Evolutionary conservation across 2,329 filamentous ascomycete species (phyloP), one percentile per base, ranked within the genome.

Genomic region (Xylariaceae sp.): DNA sequence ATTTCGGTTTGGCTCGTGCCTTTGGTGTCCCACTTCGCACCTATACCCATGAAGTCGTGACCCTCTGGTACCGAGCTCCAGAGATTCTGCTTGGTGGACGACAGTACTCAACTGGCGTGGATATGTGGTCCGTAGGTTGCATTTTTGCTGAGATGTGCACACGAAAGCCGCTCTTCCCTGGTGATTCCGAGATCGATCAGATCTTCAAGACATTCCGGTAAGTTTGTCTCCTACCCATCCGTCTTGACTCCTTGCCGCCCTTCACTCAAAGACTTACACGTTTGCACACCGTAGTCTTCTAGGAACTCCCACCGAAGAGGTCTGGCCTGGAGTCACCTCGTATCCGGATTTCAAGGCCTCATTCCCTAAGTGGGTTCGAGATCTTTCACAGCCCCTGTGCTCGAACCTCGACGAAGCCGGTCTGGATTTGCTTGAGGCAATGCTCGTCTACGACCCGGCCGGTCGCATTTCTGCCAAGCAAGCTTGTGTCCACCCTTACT

Each of bases 71-170:
- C 71, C 87, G 91, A 59, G 82, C 90, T 6, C 91, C 91, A 1
- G 91, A 96, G 71, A 95, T 96, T 72, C 80, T 96, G 26, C 83
- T 96, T 1, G 91, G 91, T 68, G 90, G 91, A 54, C 85, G 91
- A 50, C 90, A 95, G 71, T 96, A 96, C 75, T 94, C 89, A 11
- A 96, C 91, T 11, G 91, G 91, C 54, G 90, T 96, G 42, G 91
- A 96, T 68, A 96, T 96, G 88, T 96, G 91, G 91, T 94, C 89
- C 34, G 86, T 91, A 48, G 91, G 91, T 59, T 94, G 90, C 72
- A 96, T 96, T 72, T 95, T 96, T 71, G 91, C 91, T 7, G 91
- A 96, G 73, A 96, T 96, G 91, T 95, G 89, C 73, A 96, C 91
- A 1, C 84, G 89, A 66, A 95, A 95, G 74, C 90, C 91, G 4